These are phyloP conservation scores for Pseudogymnoascus sp. DNA, from an alignment of 2,329 filamentous ascomycete genomes.

Conservation along the genomic window DNA sequence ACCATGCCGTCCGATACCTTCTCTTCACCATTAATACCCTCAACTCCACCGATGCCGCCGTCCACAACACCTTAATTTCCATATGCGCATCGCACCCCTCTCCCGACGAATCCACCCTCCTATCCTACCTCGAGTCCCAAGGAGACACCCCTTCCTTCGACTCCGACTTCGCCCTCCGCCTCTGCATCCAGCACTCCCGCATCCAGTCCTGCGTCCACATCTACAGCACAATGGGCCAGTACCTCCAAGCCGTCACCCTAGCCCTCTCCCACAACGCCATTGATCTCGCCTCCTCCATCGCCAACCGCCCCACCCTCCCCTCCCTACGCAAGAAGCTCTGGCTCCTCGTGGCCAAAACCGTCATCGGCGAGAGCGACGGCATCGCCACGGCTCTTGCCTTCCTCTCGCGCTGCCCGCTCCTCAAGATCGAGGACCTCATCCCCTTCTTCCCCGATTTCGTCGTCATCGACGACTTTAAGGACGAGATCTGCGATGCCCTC, in stretches of 20 bases:
- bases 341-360: constrained; percentile 89
- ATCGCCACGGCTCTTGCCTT: constrained; percentile 95
- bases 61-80: constrained; percentile 94
- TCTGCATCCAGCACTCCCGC: constrained; percentile 90
- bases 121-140: constrained; percentile 85
- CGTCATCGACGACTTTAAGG: constrained; percentile 97
- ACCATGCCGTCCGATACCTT: constrained; percentile 89
- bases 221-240: constrained; percentile 93
- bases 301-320: constrained; percentile 72
- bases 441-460: constrained; percentile 99
- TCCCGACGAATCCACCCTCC: constrained; percentile 72
- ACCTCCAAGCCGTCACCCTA: constrained; percentile 84
- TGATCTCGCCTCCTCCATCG: constrained; percentile 81
- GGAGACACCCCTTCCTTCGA: constrained; percentile 82
- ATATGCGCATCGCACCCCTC: constrained; percentile 86
- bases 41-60: constrained; percentile 69
- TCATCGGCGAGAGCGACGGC: constrained; percentile 75
- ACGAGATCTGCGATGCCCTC: constrained; percentile 88
- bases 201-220: constrained; percentile 95
- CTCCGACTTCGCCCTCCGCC: constrained; percentile 86
- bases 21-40: constrained; percentile 87
- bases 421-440: constrained; percentile 93
- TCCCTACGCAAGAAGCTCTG: constrained; percentile 85
- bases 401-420: constrained; percentile 68
- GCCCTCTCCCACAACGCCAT: constrained; percentile 84